A percentile compares a stretch with the other conserved stretches of the same genome.
Conservation (phyloP, 768 basidiomycete species). For the Pisolithus marmoratus region DNA sequence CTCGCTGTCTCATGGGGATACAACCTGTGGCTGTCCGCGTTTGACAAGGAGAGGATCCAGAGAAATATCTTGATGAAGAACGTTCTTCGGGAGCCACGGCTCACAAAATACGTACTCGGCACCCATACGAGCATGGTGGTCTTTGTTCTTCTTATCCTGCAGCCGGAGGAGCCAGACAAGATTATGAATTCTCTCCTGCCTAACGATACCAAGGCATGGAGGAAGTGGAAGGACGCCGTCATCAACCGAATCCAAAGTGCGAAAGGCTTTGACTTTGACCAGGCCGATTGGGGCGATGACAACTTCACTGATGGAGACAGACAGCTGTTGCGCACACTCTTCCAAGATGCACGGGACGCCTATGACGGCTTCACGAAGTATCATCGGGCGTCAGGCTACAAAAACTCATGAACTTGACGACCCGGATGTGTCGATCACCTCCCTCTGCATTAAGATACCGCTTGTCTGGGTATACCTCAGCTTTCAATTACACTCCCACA, state of each 20-base stretch:
- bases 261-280: background rate
- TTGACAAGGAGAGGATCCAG: slow-evolving; percentile 25
- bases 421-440: no score
- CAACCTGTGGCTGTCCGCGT: slow-evolving; percentile 23
- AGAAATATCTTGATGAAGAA: slow-evolving; percentile 3
- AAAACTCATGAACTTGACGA: no score
- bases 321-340: background rate
- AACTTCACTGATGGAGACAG: background rate
- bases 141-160: slow-evolving; percentile 1
- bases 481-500: no score
- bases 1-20: slow-evolving; percentile 27
- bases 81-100: background rate
- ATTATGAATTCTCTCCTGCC: background rate
- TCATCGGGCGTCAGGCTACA: no score
- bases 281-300: background rate
- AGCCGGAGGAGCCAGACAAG: background rate
- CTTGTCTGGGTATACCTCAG: no score
- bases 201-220: slow-evolving; percentile 3
- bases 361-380: background rate
- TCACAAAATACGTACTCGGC: slow-evolving; percentile 1
- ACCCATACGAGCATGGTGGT: slow-evolving; percentile 1
- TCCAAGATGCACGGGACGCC: background rate
- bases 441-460: no score
- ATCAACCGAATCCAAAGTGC: background rate
- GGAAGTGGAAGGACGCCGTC: background rate